A percentile compares a stretch with the other conserved stretches of the same genome.
phyloP scores from a whole-genome alignment of 2,329 filamentous ascomycete genomes.

The Nemania sp. region DNA sequence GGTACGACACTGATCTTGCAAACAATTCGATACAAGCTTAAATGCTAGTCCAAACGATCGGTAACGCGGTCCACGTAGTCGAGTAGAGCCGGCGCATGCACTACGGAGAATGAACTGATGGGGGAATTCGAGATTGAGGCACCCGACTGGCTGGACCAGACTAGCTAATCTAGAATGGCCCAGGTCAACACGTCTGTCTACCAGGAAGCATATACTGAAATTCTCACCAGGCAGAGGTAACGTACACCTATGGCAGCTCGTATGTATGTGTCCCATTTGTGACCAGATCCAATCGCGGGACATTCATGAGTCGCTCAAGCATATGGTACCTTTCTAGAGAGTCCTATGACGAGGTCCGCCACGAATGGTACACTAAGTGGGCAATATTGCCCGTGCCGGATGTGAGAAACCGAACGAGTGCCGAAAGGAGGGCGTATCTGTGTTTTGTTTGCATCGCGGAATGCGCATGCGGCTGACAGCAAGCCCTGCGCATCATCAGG shows the following conservation, averaged over 20 bases:
- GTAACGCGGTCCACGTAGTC: slow-evolving; percentile 4
- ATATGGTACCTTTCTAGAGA: background rate
- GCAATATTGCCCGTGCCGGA: background rate
- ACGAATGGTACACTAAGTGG: background rate
- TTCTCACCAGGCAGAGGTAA: too few relatives aligned
- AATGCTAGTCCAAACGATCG: slow-evolving; percentile 4
- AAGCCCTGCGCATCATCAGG: slow-evolving; percentile 26
- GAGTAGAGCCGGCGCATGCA: background rate
- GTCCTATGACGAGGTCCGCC: background rate
- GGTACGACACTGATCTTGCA: slow-evolving; percentile 1
- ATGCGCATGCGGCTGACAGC: slow-evolving; percentile 7
- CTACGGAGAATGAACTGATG: too few relatives aligned
- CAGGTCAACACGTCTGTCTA: too few relatives aligned
- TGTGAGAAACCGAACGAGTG: background rate
- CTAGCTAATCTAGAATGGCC: background rate
- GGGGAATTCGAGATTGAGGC: background rate
- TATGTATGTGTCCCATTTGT: background rate
- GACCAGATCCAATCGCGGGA: background rate
- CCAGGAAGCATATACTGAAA: background rate
- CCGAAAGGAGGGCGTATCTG: background rate
- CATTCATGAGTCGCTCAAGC: background rate
- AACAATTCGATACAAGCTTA: slow-evolving; percentile 5
- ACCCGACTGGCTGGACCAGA: background rate
- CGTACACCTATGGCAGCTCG: background rate
- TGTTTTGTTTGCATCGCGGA: slow-evolving; percentile 3